phyloP scores from a whole-genome alignment of 305 asterid species.

The Fraxinus latifolia region DNA sequence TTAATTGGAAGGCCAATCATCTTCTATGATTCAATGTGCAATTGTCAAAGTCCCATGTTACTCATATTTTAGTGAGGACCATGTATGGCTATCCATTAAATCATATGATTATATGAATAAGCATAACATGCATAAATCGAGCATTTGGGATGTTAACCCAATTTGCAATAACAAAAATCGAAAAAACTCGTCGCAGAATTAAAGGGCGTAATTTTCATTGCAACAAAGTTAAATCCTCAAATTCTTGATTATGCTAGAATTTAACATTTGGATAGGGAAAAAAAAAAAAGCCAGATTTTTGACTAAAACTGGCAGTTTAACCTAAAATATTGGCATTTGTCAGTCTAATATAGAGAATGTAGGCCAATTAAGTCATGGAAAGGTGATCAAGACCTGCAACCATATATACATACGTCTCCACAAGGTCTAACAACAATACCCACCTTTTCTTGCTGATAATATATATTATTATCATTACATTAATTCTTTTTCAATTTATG shows the following conservation, averaged over 20 bases:
- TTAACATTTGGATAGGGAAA: too few relatives aligned
- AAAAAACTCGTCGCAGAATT: background rate
- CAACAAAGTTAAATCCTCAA: background rate
- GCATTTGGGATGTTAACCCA: background rate
- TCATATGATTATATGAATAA: background rate
- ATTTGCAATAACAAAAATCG: background rate
- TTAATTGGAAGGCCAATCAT: background rate
- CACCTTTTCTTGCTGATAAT: constrained; percentile 22
- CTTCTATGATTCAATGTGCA: background rate
- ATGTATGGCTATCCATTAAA: too few relatives aligned
- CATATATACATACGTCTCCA: constrained; percentile 27
- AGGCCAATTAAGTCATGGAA: constrained; percentile 45
- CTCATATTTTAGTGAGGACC: background rate
- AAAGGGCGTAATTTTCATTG: background rate
- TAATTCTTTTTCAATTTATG: constrained; percentile 1
- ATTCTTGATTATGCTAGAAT: background rate
- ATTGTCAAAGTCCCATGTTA: background rate
- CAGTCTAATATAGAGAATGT: constrained; percentile 12
- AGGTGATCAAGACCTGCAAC: constrained; percentile 41
- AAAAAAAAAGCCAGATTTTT: background rate
- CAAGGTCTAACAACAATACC: constrained; percentile 45
- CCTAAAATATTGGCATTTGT: background rate
- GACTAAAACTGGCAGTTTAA: background rate
- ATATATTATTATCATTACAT: background rate
- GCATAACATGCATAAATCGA: background rate